Conservation (phyloP, 2,329 filamentous ascomycete genomes). For the Monilinia aucupariae region DNA sequence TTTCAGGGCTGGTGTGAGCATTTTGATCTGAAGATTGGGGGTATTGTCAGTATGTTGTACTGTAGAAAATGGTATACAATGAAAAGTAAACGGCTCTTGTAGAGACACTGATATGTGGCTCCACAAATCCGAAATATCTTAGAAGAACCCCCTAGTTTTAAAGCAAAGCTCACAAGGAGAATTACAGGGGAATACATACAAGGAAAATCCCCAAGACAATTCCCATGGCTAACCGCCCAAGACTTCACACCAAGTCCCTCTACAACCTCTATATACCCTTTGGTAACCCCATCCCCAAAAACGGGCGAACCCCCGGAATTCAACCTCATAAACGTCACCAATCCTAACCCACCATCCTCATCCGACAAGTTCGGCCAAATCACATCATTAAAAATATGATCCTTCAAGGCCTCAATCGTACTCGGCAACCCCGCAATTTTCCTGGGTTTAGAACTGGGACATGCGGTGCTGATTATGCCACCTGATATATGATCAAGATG, state of each 20-base stretch:
- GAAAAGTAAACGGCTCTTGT: background rate
- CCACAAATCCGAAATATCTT: background rate
- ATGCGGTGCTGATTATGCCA: conserved; percentile 77
- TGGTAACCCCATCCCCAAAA: conserved; percentile 71
- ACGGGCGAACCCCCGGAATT: conserved; percentile 84
- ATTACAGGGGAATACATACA: conserved; percentile 46
- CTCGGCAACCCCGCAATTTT: conserved; percentile 77
- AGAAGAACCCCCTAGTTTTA: background rate
- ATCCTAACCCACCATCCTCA: conserved; percentile 87
- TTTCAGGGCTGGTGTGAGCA: background rate
- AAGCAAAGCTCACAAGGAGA: conserved; percentile 30
- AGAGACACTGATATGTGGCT: background rate
- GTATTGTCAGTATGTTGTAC: background rate
- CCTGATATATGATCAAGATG: conserved; percentile 84
- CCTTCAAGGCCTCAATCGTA: conserved; percentile 88
- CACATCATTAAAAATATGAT: conserved; percentile 93
- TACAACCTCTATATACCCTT: conserved; percentile 82
- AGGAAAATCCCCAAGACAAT: conserved; percentile 70
- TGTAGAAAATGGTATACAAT: too few species aligned
- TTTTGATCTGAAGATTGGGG: background rate
- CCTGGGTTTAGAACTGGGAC: conserved; percentile 77
- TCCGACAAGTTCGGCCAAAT: conserved; percentile 98
- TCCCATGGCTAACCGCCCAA: conserved; percentile 83
- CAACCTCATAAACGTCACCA: conserved; percentile 84
- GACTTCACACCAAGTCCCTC: conserved; percentile 86